Evolutionary conservation across 305 asterid species (phyloP).

Genomic region (Fraxinus baroniana): DNA sequence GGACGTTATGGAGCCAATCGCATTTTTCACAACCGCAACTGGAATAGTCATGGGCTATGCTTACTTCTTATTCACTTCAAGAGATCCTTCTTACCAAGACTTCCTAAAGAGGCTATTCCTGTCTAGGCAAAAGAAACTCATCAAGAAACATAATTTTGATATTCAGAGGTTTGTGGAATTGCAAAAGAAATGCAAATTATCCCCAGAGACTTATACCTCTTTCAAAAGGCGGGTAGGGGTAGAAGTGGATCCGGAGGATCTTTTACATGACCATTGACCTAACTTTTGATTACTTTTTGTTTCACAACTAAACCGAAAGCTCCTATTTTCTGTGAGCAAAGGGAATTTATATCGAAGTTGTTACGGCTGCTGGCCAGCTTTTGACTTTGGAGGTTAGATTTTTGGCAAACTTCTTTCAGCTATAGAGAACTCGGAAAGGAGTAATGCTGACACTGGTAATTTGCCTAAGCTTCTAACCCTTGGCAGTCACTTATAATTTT

Average conservation of each 20-base stretch:
- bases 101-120: slow-evolving; percentile 83
- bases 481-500: not conserved
- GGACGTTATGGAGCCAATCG: slow-evolving; percentile 99
- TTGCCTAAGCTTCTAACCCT: not conserved
- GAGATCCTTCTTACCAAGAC: slow-evolving; percentile 92
- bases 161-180: slow-evolving; percentile 67
- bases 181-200: slow-evolving; percentile 64
- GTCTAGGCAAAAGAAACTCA: slow-evolving; percentile 86
- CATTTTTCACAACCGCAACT: slow-evolving; percentile 75
- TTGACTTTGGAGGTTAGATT: not conserved
- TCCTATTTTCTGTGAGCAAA: slow-evolving; percentile 21
- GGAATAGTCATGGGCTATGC: slow-evolving; percentile 84
- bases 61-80: slow-evolving; percentile 81
- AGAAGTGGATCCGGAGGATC: slow-evolving; percentile 58
- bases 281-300: not conserved
- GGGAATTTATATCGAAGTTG: slow-evolving; percentile 11
- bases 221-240: slow-evolving; percentile 55
- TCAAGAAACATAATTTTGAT: slow-evolving; percentile 64
- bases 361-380: slow-evolving; percentile 15
- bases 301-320: slow-evolving; percentile 18
- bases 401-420: not conserved
- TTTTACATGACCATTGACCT: slow-evolving; percentile 48
- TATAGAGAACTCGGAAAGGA: slow-evolving; percentile 3
- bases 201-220: slow-evolving; percentile 42
- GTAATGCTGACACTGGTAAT: not conserved